phyloP scores from a whole-genome alignment of 441 rosid genomes.

The Sinapis alba region DNA sequence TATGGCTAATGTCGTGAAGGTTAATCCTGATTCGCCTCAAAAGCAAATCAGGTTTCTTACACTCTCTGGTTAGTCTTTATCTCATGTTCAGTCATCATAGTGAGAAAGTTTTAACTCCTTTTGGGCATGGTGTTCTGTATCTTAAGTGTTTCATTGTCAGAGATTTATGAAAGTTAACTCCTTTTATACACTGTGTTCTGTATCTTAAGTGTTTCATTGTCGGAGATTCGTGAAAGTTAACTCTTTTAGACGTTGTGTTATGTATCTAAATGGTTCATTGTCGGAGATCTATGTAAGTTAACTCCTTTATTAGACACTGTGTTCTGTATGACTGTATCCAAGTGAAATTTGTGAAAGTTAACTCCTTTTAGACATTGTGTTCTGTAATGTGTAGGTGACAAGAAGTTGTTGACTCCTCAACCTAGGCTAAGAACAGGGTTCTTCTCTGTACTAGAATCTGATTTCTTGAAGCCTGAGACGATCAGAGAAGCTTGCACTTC shows the following conservation, averaged over 20 bases:
- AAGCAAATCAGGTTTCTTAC: slow-evolving; percentile 48
- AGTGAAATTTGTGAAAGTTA: background rate
- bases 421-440: slow-evolving; percentile 91
- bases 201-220: background rate
- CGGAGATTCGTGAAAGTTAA: background rate
- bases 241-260: background rate
- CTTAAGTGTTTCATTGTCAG: background rate
- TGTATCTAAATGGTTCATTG: background rate
- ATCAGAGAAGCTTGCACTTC: slow-evolving; percentile 77
- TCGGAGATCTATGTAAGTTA: background rate
- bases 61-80: slow-evolving; percentile 41
- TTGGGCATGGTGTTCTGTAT: background rate
- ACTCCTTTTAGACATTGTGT: background rate
- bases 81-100: slow-evolving; percentile 1
- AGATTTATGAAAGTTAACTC: background rate
- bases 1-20: slow-evolving; percentile 36
- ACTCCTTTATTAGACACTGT: background rate
- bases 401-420: slow-evolving; percentile 85
- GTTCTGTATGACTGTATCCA: background rate
- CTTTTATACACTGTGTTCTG: background rate
- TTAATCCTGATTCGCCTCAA: slow-evolving; percentile 43
- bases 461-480: slow-evolving; percentile 47
- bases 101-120: background rate
- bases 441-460: slow-evolving; percentile 72
- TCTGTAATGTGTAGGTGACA: slow-evolving; percentile 50